A percentile compares a stretch with the other conserved stretches of the same genome.
phyloP scores from a whole-genome alignment of 2,329 filamentous ascomycete species.

The Penicillium sumatraense region DNA sequence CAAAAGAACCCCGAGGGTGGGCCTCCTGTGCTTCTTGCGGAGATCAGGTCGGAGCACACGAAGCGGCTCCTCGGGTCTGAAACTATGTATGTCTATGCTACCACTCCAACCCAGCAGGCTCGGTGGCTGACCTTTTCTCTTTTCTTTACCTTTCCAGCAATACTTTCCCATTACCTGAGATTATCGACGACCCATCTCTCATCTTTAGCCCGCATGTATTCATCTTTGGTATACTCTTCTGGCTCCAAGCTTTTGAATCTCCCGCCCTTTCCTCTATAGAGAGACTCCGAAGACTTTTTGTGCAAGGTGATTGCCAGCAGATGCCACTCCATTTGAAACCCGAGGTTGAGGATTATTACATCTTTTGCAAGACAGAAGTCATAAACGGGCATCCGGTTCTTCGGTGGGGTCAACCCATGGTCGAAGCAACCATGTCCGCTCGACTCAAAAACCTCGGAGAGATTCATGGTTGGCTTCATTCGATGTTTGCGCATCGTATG shows the following conservation, averaged over 20 bases:
- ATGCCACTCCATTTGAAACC: slow-evolving; percentile 12
- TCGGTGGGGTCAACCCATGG: slow-evolving; percentile 11
- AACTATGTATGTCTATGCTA: neutral
- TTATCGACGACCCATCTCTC: slow-evolving; percentile 15
- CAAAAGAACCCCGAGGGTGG: slow-evolving; percentile 16
- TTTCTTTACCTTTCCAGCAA: neutral
- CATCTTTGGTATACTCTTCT: slow-evolving; percentile 17
- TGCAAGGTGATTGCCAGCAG: slow-evolving; percentile 11
- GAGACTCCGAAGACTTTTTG: slow-evolving; percentile 10
- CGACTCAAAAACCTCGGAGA: slow-evolving; percentile 12
- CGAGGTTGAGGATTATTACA: slow-evolving; percentile 12
- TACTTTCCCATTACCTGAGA: slow-evolving; percentile 12
- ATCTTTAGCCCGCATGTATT: slow-evolving; percentile 16
- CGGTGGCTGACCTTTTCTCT: neutral
- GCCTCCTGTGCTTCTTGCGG: slow-evolving; percentile 16
- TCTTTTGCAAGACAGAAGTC: slow-evolving; percentile 14
- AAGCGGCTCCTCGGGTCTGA: neutral
- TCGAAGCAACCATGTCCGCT: slow-evolving; percentile 2
- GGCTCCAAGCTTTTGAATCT: slow-evolving; percentile 13
- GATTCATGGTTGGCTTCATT: slow-evolving; percentile 13
- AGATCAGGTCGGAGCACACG: slow-evolving; percentile 9
- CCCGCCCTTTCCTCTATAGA: slow-evolving; percentile 17
- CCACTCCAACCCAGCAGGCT: neutral
- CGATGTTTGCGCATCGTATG: slow-evolving; percentile 8
- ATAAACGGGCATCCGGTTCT: slow-evolving; percentile 1